Base-by-base conservation (phyloP, 306 rosid genomes). In the Inga oerstediana region DNA sequence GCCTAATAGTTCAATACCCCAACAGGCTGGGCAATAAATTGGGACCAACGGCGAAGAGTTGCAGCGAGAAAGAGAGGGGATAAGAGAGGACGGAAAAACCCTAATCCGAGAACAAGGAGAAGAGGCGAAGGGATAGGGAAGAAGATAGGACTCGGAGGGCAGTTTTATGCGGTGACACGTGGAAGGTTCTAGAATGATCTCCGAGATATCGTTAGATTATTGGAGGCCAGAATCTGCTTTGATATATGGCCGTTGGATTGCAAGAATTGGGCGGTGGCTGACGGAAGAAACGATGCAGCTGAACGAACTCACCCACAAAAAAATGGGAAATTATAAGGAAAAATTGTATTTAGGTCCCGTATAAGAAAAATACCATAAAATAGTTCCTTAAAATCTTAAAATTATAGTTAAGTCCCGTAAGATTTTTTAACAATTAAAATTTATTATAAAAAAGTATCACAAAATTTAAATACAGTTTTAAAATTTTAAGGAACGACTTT, bases 111-210 rank as follows among this genome's bases (percentile, higher is more conserved):
- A 3, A 43, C 79, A 49, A 4, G 67, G 17, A 46, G 66, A 19
- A 45, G 66, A 32, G 2, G 19, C 0, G 10, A 20, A 7, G 78
- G n/a, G 44, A 16, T 59, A 15, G 72, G 45, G 58, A 61, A 43
- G 56, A 22, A 22, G 75, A 71, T n/a, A 71, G 75, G 37, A 10
- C 13, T 24, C 0, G 37, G 41, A 72, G 10, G 80, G 30, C 7
- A 82, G 70, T 27, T 79, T 76, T 43, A 2, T 19, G 77, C 71
- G 51, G 8, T 37, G 78, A 79, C 88, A 72, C 88, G 86, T 83
- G 64, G 39, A 8, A 4, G 7, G 22, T 70, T 85, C 91, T 78
- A 88, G 89, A 88, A 85, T 13, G 84, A 78, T 88, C 56, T 58
- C 2, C 80, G 45, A 5, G 8, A 24, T 49, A 58, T 84, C 84